Percentiles rank a stretch among this genome's conserved stretches.
phyloP scores from a whole-genome alignment of 192 early-diverging fungal genomes.

The Nowakowskiella sp. region DNA sequence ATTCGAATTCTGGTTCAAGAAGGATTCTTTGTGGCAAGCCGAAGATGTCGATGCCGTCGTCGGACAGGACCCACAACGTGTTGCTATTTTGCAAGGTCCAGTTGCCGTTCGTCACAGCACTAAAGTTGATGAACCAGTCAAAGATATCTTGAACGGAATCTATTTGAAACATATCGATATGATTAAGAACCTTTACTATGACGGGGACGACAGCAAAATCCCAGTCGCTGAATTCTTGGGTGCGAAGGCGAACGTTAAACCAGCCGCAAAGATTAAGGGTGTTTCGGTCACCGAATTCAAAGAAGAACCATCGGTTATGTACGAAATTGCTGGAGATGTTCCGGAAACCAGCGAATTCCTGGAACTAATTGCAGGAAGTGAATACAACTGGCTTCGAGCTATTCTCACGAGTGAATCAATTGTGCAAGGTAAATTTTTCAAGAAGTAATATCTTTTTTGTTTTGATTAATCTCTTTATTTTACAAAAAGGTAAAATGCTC shows the following conservation, averaged over 20 bases:
- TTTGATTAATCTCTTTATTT: too few relatives aligned
- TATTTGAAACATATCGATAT: conserved; percentile 69
- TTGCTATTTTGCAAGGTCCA: conserved; percentile 83
- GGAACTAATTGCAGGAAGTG: conserved; percentile 62
- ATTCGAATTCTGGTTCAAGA: conserved; percentile 85
- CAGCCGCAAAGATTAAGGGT: conserved; percentile 30
- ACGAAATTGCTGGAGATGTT: conserved; percentile 49
- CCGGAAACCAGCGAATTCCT: conserved; percentile 58
- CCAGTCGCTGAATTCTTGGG: conserved; percentile 77
- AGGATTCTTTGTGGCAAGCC: conserved; percentile 84
- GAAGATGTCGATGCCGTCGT: conserved; percentile 79
- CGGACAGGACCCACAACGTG: conserved; percentile 75
- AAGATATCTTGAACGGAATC: conserved; percentile 77
- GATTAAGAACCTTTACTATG: conserved; percentile 66
- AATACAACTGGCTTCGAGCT: conserved; percentile 76
- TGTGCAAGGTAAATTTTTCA: conserved; percentile 75
- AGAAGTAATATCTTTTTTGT: too few relatives aligned
- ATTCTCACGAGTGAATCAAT: conserved; percentile 68
- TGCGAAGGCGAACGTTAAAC: conserved; percentile 27
- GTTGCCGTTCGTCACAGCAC: conserved; percentile 68
- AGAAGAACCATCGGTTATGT: conserved; percentile 38
- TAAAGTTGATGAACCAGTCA: conserved; percentile 74
- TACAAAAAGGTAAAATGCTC: too few relatives aligned
- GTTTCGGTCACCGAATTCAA: conserved; percentile 33
- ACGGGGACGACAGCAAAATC: conserved; percentile 48